Percentiles rank a stretch among this genome's conserved stretches.
phyloP scores from a whole-genome alignment of 2,329 filamentous ascomycete species.

The Monascus ruber region DNA sequence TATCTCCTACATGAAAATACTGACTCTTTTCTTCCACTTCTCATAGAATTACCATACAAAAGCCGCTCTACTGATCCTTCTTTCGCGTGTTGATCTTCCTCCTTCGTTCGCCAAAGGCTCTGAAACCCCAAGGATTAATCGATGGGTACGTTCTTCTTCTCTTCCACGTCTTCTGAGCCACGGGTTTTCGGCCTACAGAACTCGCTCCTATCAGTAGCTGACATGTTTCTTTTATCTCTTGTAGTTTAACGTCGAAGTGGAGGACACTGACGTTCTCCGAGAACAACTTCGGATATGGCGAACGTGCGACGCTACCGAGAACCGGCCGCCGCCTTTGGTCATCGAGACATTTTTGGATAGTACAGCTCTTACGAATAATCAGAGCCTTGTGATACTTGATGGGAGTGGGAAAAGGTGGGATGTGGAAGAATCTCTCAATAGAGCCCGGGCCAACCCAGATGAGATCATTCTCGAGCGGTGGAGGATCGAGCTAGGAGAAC shows the following conservation, averaged over 20 bases:
- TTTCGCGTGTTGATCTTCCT: slow-evolving; percentile 64
- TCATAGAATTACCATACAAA: slow-evolving; percentile 82
- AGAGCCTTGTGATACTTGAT: slow-evolving; percentile 79
- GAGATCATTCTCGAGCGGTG: slow-evolving; percentile 85
- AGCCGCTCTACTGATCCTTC: slow-evolving; percentile 70
- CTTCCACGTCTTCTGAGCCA: slow-evolving; percentile 25
- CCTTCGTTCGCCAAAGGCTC: slow-evolving; percentile 45
- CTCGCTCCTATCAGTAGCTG: too few species aligned
- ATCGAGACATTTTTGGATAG: slow-evolving; percentile 86
- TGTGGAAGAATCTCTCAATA: slow-evolving; percentile 63
- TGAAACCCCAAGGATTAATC: slow-evolving; percentile 58
- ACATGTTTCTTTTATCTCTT: neutral
- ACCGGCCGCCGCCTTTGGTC: slow-evolving; percentile 68
- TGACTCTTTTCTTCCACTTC: slow-evolving; percentile 15
- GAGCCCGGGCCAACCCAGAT: slow-evolving; percentile 40
- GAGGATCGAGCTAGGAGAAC: slow-evolving; percentile 68
- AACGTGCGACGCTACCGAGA: slow-evolving; percentile 62
- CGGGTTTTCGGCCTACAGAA: neutral
- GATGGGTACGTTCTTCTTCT: slow-evolving; percentile 59
- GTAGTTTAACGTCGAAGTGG: slow-evolving; percentile 89
- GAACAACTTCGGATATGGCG: slow-evolving; percentile 77
- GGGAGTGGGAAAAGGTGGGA: slow-evolving; percentile 88
- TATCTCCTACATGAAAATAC: slow-evolving; percentile 11
- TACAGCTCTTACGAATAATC: slow-evolving; percentile 65
- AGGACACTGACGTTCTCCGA: slow-evolving; percentile 79